A percentile compares a stretch with the other conserved stretches of the same genome.
These are phyloP conservation scores for Takakia lepidozioides DNA, from an alignment of 225 moss, liverwort and hornwort species.

Conservation along the genomic window DNA sequence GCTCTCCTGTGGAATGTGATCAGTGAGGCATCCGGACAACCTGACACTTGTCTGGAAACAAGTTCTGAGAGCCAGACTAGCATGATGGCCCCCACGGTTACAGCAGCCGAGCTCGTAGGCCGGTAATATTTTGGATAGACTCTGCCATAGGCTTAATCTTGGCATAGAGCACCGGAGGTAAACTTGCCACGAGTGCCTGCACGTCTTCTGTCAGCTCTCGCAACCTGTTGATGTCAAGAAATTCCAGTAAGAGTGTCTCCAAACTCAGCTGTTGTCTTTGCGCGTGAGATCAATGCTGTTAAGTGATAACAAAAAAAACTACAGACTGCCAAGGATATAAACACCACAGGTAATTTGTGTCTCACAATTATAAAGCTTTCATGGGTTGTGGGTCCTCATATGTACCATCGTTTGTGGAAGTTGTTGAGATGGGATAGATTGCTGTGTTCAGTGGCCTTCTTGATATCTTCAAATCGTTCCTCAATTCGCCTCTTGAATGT, in stretches of 20 bases:
- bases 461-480: conserved; percentile 4
- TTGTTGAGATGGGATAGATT: background rate
- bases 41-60: too few species aligned
- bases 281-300: background rate
- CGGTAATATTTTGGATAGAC: too few species aligned
- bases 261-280: background rate
- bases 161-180: background rate
- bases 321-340: background rate
- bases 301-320: background rate
- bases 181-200: background rate
- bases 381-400: background rate
- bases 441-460: conserved; percentile 3
- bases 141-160: background rate
- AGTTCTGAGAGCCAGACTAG: too few species aligned
- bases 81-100: too few species aligned
- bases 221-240: too few species aligned
- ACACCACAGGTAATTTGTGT: background rate
- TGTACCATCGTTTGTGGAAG: conserved; percentile 5
- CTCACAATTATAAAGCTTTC: background rate
- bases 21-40: too few species aligned
- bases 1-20: too few species aligned
- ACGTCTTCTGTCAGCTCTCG: conserved; percentile 5
- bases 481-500: conserved; percentile 2
- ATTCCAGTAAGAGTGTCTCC: too few species aligned
- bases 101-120: too few species aligned